Conservation (phyloP, 2,329 filamentous ascomycete genomes). For the Fusarium sp. region DNA sequence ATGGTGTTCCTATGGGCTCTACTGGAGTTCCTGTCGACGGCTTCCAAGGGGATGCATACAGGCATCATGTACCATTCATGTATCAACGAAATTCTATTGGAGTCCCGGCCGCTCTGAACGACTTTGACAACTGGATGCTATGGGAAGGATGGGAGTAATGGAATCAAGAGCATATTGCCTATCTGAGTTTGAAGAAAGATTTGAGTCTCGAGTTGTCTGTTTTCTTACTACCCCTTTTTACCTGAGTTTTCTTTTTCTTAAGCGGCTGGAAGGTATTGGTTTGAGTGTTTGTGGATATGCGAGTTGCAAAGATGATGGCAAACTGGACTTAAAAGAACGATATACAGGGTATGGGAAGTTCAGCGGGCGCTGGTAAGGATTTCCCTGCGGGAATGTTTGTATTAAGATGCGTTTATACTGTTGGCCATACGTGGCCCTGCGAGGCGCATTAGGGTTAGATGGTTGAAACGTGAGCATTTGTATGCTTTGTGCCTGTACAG, state of each 20-base stretch:
- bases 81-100: slow-evolving; percentile 44
- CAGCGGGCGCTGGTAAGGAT: slow-evolving; percentile 38
- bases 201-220: not conserved
- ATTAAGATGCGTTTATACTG: slow-evolving; percentile 16
- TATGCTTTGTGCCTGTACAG: slow-evolving; percentile 19
- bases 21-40: slow-evolving; percentile 16
- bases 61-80: slow-evolving; percentile 43
- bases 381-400: slow-evolving; percentile 5
- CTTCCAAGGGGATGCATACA: slow-evolving; percentile 42
- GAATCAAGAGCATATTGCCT: not conserved
- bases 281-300: slow-evolving; percentile 23
- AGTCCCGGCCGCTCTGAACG: slow-evolving; percentile 40
- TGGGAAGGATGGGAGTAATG: slow-evolving; percentile 53
- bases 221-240: not conserved
- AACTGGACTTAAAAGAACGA: slow-evolving; percentile 10
- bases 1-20: slow-evolving; percentile 43
- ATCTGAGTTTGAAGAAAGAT: not conserved
- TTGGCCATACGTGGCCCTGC: slow-evolving; percentile 7
- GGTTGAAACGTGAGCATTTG: slow-evolving; percentile 11
- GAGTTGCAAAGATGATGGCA: slow-evolving; percentile 26
- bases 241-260: slow-evolving; percentile 13
- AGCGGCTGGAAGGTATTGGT: not conserved
- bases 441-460: slow-evolving; percentile 30
- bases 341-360: slow-evolving; percentile 18
- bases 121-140: slow-evolving; percentile 50